These are phyloP conservation scores for Metarhizium humberi DNA, from an alignment of 2,329 filamentous ascomycete genomes.

Conservation along the genomic window DNA sequence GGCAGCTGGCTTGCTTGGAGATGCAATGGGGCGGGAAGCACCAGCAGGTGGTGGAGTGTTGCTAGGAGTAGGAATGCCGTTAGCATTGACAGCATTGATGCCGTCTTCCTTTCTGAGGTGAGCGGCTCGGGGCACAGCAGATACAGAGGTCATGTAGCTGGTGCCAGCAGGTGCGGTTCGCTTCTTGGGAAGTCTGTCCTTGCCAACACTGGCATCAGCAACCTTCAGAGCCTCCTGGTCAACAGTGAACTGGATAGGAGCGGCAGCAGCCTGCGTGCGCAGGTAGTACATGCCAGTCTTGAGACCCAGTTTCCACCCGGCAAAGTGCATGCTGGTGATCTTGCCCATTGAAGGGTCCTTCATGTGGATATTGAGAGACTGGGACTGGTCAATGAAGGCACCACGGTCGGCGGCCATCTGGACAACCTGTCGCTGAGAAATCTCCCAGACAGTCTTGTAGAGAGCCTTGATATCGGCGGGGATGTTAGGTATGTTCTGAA, in stretches of 20 bases:
- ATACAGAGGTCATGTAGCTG: slow-evolving; percentile 47
- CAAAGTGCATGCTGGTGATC: slow-evolving; percentile 99
- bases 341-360: slow-evolving; percentile 99
- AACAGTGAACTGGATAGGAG: slow-evolving; percentile 97
- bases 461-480: slow-evolving; percentile 90
- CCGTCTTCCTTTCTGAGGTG: slow-evolving; percentile 47
- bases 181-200: slow-evolving; percentile 59
- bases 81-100: slow-evolving; percentile 31
- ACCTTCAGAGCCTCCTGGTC: slow-evolving; percentile 92
- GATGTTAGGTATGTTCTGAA: slow-evolving; percentile 96
- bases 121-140: slow-evolving; percentile 58
- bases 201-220: slow-evolving; percentile 68
- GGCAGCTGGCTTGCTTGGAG: slow-evolving; percentile 51
- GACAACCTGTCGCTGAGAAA: slow-evolving; percentile 88
- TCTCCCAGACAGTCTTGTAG: slow-evolving; percentile 99
- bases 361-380: slow-evolving; percentile 99
- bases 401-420: slow-evolving; percentile 98
- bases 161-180: slow-evolving; percentile 47
- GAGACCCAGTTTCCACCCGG: slow-evolving; percentile 96
- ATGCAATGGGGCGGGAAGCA: slow-evolving; percentile 35
- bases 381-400: slow-evolving; percentile 97
- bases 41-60: slow-evolving; percentile 51
- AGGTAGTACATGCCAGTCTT: slow-evolving; percentile 99
- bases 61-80: slow-evolving; percentile 60
- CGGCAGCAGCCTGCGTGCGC: slow-evolving; percentile 91